Percentiles rank a stretch among this genome's conserved stretches.
Evolutionary conservation across 78 protist genomes (phyloP).

Genomic region (Monosiga brevicollis): DNA sequence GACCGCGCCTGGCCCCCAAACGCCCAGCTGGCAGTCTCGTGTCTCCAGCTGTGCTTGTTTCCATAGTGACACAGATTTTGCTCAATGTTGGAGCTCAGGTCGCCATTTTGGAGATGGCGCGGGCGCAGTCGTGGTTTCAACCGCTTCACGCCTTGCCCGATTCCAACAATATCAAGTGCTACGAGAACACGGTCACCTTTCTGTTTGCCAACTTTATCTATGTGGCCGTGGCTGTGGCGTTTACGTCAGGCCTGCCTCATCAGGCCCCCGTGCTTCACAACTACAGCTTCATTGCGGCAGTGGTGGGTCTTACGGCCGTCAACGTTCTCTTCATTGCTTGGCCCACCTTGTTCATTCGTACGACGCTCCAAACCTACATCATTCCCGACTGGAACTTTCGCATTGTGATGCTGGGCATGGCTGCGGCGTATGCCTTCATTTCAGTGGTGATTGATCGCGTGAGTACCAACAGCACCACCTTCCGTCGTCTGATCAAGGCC

Average conservation of each 20-base stretch:
- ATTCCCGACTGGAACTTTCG: neutral
- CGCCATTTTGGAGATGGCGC: slow-evolving; percentile 5
- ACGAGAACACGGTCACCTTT: slow-evolving; percentile 13
- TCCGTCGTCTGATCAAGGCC: neutral
- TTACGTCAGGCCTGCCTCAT: neutral
- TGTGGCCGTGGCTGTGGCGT: neutral
- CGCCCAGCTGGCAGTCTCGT: slow-evolving; percentile 47
- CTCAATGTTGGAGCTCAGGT: slow-evolving; percentile 11
- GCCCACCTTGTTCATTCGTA: neutral
- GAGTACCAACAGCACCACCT: neutral
- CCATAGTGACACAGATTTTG: slow-evolving; percentile 36
- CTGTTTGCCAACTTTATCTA: neutral
- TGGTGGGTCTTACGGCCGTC: neutral
- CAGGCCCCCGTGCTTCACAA: neutral
- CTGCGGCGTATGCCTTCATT: neutral
- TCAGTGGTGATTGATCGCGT: neutral
- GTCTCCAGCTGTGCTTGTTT: slow-evolving; percentile 28
- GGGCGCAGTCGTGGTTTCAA: slow-evolving; percentile 27
- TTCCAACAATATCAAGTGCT: neutral
- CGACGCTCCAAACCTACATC: neutral
- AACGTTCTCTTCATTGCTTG: neutral
- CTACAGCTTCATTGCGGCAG: neutral
- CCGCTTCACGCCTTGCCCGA: neutral
- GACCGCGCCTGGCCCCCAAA: neutral
- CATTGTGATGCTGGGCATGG: neutral